A percentile compares a stretch with the other conserved stretches of the same genome.
phyloP scores from a whole-genome alignment of 2,329 filamentous ascomycete genomes.

The Beauveria medogensis region DNA sequence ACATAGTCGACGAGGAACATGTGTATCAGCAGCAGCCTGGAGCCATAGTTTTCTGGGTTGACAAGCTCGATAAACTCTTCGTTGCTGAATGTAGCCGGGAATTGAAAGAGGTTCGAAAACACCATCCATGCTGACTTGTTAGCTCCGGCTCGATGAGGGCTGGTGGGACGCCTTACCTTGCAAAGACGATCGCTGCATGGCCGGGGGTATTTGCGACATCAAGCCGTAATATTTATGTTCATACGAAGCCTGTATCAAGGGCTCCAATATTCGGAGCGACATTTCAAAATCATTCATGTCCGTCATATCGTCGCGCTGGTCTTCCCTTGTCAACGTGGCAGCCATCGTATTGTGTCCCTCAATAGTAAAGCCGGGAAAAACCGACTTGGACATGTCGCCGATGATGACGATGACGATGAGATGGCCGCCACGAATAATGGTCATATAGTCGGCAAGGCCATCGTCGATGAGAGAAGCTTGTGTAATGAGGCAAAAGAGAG shows the following conservation, averaged over 20 bases:
- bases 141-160: background rate
- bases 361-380: constrained; percentile 17
- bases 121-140: constrained; percentile 16
- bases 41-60: constrained; percentile 21
- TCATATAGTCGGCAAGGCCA: constrained; percentile 30
- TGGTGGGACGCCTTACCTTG: constrained; percentile 13
- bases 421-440: constrained; percentile 25
- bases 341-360: constrained; percentile 21
- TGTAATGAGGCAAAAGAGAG: constrained; percentile 27
- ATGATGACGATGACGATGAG: constrained; percentile 18
- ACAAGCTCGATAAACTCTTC: constrained; percentile 26
- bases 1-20: constrained; percentile 27
- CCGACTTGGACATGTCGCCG: constrained; percentile 15
- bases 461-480: constrained; percentile 29
- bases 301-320: constrained; percentile 17
- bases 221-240: constrained; percentile 16
- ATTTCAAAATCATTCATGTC: constrained; percentile 17
- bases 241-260: constrained; percentile 13
- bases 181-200: constrained; percentile 13
- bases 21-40: constrained; percentile 29
- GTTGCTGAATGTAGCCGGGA: constrained; percentile 16
- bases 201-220: constrained; percentile 13
- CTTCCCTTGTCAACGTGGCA: constrained; percentile 15
- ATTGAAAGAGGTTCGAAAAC: constrained; percentile 17
- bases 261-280: constrained; percentile 15